phyloP scores from a whole-genome alignment of 2,329 filamentous ascomycete genomes.

The Rhinocladiella similis region DNA sequence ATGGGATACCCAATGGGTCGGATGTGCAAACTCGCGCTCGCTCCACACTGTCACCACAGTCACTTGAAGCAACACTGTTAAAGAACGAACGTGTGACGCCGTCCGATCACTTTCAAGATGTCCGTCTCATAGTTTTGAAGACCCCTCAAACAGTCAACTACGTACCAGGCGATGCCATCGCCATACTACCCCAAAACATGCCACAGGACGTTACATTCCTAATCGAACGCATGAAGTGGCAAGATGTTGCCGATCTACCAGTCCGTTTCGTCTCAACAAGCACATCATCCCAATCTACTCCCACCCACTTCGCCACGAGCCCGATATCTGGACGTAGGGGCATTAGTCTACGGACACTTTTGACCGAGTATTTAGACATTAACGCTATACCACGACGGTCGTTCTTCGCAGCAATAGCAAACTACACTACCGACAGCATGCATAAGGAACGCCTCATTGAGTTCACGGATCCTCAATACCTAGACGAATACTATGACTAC shows the following conservation, averaged over 20 bases:
- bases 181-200: slow-evolving; percentile 86
- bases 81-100: slow-evolving; percentile 76
- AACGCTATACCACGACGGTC: slow-evolving; percentile 83
- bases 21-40: slow-evolving; percentile 33
- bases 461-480: slow-evolving; percentile 74
- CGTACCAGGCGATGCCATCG: slow-evolving; percentile 74
- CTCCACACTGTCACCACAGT: slow-evolving; percentile 59
- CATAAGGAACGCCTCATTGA: slow-evolving; percentile 82
- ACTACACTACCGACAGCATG: slow-evolving; percentile 69
- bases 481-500: slow-evolving; percentile 95
- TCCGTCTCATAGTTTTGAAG: slow-evolving; percentile 71
- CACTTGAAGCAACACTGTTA: slow-evolving; percentile 59
- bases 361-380: slow-evolving; percentile 84
- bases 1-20: slow-evolving; percentile 6
- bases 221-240: slow-evolving; percentile 78
- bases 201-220: slow-evolving; percentile 75
- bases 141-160: slow-evolving; percentile 49
- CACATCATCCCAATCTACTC: slow-evolving; percentile 31
- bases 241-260: slow-evolving; percentile 66
- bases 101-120: slow-evolving; percentile 84
- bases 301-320: slow-evolving; percentile 38
- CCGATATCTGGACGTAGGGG: slow-evolving; percentile 25
- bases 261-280: slow-evolving; percentile 41
- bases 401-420: slow-evolving; percentile 77
- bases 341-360: slow-evolving; percentile 70